Conservation (phyloP, 345 rosid genomes). For the Eucalyptus polyanthemos region DNA sequence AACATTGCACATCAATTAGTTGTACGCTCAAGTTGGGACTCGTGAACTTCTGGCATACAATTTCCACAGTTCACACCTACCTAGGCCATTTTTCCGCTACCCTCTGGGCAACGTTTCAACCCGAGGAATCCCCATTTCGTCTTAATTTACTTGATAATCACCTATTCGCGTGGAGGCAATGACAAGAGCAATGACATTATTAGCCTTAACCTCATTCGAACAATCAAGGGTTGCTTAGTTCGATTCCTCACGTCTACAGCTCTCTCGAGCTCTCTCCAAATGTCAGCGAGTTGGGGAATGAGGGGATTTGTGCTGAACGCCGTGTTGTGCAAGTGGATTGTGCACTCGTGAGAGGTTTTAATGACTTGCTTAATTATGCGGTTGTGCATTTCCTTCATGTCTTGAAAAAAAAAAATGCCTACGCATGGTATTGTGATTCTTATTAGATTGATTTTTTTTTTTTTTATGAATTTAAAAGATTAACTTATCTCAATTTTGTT, state of each 20-base stretch:
- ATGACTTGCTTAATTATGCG: not conserved
- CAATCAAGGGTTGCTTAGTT: not conserved
- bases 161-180: too few species aligned
- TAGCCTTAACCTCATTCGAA: not conserved
- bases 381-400: not conserved
- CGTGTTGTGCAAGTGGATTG: not conserved
- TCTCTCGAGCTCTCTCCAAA: not conserved
- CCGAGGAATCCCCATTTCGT: too few species aligned
- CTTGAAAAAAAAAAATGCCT: not conserved
- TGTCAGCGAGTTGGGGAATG: not conserved
- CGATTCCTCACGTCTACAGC: not conserved
- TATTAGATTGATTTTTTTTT: not conserved
- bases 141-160: too few species aligned
- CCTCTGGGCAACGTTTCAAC: too few species aligned
- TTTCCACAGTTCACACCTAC: too few species aligned
- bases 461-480: not conserved
- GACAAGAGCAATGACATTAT: not conserved
- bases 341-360: not conserved
- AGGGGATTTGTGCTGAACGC: not conserved
- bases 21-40: too few species aligned
- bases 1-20: too few species aligned
- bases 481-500: not conserved
- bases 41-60: too few species aligned
- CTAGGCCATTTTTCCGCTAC: too few species aligned
- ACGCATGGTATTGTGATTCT: not conserved